Percentiles rank a stretch among this genome's conserved stretches.
These are phyloP conservation scores for Gaeumannomyces tritici DNA, from an alignment of 2,329 filamentous ascomycete genomes.

Conservation along the genomic window DNA sequence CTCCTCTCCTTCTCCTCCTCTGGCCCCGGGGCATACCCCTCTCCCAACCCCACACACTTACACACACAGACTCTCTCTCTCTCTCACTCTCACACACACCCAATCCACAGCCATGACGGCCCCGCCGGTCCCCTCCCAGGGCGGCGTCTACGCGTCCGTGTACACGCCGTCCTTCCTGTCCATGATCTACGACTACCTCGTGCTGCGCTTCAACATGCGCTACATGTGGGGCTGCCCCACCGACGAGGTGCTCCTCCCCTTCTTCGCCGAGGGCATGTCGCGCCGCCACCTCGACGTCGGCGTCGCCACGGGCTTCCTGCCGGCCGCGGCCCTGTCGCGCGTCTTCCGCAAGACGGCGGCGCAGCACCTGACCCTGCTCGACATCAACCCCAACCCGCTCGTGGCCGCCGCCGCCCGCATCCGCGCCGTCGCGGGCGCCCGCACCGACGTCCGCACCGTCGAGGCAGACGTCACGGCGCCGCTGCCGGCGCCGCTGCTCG, in stretches of 20 bases:
- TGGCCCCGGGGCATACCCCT: no score
- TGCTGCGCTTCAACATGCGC: conserved; percentile 23
- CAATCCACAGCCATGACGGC: background rate
- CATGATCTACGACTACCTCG: conserved; percentile 20
- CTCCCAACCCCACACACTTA: background rate
- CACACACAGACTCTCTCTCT: background rate
- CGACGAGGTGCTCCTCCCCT: conserved; percentile 17
- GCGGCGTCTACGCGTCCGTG: conserved; percentile 6
- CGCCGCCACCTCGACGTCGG: conserved; percentile 27
- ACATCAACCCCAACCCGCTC: conserved; percentile 24
- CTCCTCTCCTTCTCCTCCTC: background rate
- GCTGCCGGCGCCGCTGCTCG: background rate
- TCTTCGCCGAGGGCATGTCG: conserved; percentile 24
- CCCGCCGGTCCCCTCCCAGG: background rate
- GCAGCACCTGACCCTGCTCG: conserved; percentile 23
- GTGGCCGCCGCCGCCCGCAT: conserved; percentile 17
- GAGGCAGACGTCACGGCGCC: conserved; percentile 23
- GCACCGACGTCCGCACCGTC: conserved; percentile 10
- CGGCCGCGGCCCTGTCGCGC: conserved; percentile 15
- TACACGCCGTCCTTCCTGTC: conserved; percentile 9
- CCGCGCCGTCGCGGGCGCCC: conserved; percentile 8
- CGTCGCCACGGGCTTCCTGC: conserved; percentile 29
- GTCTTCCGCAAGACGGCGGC: conserved; percentile 7
- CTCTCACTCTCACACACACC: background rate
- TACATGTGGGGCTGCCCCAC: conserved; percentile 26